Evolutionary conservation across 2,329 filamentous ascomycete genomes (phyloP).

Genomic region (Colletotrichum incanum): DNA sequence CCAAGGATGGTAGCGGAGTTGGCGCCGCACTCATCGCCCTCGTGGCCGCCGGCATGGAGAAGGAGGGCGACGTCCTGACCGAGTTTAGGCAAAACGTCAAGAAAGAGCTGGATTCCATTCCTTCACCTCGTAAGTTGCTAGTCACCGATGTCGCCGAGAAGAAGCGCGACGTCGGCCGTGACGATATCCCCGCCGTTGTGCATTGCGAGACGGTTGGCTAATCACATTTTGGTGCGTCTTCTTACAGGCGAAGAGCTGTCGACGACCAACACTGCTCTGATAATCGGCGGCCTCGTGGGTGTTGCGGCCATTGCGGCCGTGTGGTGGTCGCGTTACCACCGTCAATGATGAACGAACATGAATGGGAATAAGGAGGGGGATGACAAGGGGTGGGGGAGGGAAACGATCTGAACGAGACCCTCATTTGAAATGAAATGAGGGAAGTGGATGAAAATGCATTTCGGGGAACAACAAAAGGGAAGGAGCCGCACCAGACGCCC

Average conservation of each 20-base stretch:
- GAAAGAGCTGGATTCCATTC: conserved; percentile 53
- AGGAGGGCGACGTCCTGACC: conserved; percentile 60
- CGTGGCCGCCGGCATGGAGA: conserved; percentile 81
- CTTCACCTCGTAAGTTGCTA: conserved; percentile 50
- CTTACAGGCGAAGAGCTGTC: conserved; percentile 52
- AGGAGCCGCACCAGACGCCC: background rate
- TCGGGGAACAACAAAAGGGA: background rate
- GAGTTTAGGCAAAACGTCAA: conserved; percentile 59
- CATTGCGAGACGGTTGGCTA: conserved; percentile 42
- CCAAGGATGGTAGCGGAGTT: conserved; percentile 96
- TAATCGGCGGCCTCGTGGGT: conserved; percentile 55
- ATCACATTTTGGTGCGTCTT: conserved; percentile 34
- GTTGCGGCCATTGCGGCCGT: conserved; percentile 51
- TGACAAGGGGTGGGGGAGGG: background rate
- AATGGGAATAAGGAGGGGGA: background rate
- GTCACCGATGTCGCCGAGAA: background rate
- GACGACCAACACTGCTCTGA: conserved; percentile 49
- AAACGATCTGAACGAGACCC: background rate
- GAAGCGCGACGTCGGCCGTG: conserved; percentile 44
- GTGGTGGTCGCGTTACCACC: conserved; percentile 41
- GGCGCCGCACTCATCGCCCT: conserved; percentile 95
- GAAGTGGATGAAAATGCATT: background rate
- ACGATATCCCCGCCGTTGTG: conserved; percentile 36
- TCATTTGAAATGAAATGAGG: background rate
- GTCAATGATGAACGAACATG: conserved; percentile 19